A percentile compares a stretch with the other conserved stretches of the same genome.
Evolutionary conservation across 2,329 filamentous ascomycete genomes (phyloP).

Genomic region (Claviceps cyperi): DNA sequence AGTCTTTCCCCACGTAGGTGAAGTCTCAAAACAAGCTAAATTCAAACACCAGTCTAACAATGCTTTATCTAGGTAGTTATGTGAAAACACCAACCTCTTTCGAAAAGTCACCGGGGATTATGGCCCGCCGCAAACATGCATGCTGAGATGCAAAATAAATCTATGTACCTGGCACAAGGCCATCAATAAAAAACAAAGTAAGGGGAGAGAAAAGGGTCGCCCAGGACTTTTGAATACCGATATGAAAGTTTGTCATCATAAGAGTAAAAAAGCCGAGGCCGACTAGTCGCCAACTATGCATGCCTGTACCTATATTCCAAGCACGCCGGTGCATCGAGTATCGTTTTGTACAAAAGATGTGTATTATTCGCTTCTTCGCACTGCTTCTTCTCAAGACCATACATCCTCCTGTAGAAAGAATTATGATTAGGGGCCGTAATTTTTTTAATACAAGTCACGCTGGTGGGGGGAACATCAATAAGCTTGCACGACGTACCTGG

Average conservation of each 20-base stretch:
- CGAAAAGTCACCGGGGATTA: neutral
- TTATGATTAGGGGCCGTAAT: neutral
- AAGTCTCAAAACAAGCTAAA: too few species aligned
- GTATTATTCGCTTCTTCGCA: slow-evolving; percentile 3
- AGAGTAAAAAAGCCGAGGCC: neutral
- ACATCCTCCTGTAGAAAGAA: slow-evolving; percentile 47
- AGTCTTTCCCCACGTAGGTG: too few species aligned
- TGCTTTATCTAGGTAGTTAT: too few species aligned
- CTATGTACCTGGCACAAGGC: neutral
- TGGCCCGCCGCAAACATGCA: neutral
- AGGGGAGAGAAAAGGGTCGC: neutral
- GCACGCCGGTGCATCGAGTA: neutral
- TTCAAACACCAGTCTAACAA: too few species aligned
- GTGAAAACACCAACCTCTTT: neutral
- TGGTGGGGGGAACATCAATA: too few species aligned
- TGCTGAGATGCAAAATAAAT: neutral
- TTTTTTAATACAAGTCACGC: neutral
- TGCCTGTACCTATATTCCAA: neutral
- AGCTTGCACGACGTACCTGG: slow-evolving; percentile 46
- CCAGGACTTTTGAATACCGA: slow-evolving; percentile 2
- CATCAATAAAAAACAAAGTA: neutral
- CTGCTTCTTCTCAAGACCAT: slow-evolving; percentile 39
- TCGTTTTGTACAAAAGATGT: neutral
- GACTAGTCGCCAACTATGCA: neutral
- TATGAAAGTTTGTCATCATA: slow-evolving; percentile 3